Percentiles rank a stretch among this genome's conserved stretches.
Conservation (phyloP, 192 early-diverging fungal species). For the Pilaira anomala region DNA sequence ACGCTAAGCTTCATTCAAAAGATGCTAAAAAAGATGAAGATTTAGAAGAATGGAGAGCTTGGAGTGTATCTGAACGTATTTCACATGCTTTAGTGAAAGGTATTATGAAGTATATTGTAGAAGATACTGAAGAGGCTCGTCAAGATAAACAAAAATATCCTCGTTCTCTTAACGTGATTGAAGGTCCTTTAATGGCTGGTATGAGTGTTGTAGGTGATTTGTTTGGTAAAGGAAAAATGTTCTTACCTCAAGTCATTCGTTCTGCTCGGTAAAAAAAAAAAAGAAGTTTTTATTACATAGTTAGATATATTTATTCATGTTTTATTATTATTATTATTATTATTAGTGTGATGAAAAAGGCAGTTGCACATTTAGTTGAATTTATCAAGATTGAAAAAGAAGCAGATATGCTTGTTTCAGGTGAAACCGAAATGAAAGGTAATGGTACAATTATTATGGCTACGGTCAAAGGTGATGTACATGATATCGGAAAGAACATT, state of each 20-base stretch:
- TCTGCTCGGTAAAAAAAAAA: conserved; percentile 63
- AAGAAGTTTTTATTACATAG: background rate
- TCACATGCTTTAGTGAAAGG: conserved; percentile 89
- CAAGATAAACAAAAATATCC: conserved; percentile 70
- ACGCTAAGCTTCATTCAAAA: conserved; percentile 81
- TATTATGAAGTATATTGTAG: conserved; percentile 88
- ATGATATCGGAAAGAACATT: conserved; percentile 99
- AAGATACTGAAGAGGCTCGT: conserved; percentile 93
- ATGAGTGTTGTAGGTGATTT: conserved; percentile 94
- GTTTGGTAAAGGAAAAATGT: conserved; percentile 96
- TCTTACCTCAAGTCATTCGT: conserved; percentile 97
- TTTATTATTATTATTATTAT: conserved; percentile 2
- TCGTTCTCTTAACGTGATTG: conserved; percentile 92
- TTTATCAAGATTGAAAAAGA: conserved; percentile 92
- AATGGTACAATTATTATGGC: conserved; percentile 90
- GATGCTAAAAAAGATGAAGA: conserved; percentile 64
- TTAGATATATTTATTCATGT: background rate
- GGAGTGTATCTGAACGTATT: conserved; percentile 72
- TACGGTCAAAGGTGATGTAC: conserved; percentile 96
- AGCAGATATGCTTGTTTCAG: conserved; percentile 58
- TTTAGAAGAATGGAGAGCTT: conserved; percentile 83
- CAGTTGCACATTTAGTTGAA: conserved; percentile 93
- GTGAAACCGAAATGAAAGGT: conserved; percentile 52
- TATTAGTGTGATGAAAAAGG: conserved; percentile 90
- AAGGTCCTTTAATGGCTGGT: conserved; percentile 93